Evolutionary conservation across 176 grass and related monocot species (phyloP).

Genomic region (Musa troglodytarum): DNA sequence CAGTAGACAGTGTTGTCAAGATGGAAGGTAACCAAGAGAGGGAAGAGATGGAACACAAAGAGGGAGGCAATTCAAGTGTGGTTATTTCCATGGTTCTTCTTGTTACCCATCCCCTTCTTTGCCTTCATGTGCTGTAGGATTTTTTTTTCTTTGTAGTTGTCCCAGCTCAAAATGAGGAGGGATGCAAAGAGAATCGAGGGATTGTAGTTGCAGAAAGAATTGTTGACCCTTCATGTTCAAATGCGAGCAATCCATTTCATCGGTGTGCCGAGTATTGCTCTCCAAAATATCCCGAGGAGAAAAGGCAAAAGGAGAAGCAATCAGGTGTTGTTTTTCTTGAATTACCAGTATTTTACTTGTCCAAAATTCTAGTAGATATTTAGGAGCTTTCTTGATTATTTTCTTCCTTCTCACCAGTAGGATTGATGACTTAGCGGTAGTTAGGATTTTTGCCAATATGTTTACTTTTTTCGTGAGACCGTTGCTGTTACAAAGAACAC

Average conservation of each 20-base stretch:
- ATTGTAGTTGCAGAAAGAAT: constrained; percentile 8
- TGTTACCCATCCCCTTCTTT: not conserved
- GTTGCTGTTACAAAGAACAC: not conserved
- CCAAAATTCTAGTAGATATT: too few relatives aligned
- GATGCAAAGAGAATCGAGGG: not conserved
- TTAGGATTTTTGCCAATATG: not conserved
- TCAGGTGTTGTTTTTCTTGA: constrained; percentile 7
- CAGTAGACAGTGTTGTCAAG: not conserved
- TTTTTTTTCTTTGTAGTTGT: not conserved
- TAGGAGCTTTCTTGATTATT: too few relatives aligned
- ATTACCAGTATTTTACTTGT: too few relatives aligned
- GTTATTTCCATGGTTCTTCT: not conserved
- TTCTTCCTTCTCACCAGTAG: not conserved
- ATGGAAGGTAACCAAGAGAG: not conserved
- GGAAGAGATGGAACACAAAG: not conserved
- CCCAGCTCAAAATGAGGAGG: not conserved
- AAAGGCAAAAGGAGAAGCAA: not conserved
- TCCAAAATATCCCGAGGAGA: not conserved
- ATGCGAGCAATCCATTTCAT: not conserved
- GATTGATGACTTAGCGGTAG: not conserved
- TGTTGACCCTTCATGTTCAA: not conserved
- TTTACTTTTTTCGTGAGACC: not conserved
- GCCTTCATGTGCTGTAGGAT: too few relatives aligned
- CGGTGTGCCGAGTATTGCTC: not conserved
- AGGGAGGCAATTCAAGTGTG: not conserved